These are phyloP conservation scores for Pythium phragmitis DNA, from an alignment of 352 stramenopile species.

Conservation along the genomic window DNA sequence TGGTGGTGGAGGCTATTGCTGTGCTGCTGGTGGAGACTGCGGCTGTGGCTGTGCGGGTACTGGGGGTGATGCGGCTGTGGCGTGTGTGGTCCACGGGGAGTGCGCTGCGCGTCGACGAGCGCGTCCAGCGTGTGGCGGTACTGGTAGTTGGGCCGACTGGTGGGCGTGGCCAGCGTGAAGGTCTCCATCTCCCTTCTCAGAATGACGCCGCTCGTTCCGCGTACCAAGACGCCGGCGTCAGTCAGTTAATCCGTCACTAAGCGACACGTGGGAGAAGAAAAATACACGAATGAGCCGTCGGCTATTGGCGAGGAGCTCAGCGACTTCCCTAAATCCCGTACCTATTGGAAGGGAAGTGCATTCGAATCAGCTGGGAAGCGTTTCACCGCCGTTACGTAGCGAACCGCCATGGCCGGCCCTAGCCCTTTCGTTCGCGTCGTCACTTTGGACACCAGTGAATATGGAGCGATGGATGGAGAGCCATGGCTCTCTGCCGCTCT, in stretches of 20 bases:
- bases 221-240: background rate
- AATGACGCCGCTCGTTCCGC: background rate
- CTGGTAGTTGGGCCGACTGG: constrained; percentile 2
- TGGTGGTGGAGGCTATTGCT: constrained; percentile 1
- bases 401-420: background rate
- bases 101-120: constrained; percentile 19
- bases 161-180: constrained; percentile 20
- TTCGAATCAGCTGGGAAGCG: constrained; percentile 10
- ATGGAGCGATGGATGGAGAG: background rate
- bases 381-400: constrained; percentile 4
- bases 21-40: background rate
- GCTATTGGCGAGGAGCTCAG: background rate
- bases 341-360: background rate
- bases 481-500: background rate
- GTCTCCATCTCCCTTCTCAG: constrained; percentile 1
- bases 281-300: background rate
- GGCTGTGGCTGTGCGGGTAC: background rate
- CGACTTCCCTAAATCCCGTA: background rate
- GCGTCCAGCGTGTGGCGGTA: constrained; percentile 20
- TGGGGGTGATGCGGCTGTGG: background rate
- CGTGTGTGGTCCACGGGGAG: background rate
- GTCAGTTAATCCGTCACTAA: constrained; percentile 19
- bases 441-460: background rate
- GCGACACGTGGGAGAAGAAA: background rate
- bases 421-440: background rate